A percentile compares a stretch with the other conserved stretches of the same genome.
These are phyloP conservation scores for Melocanna baccifera DNA, from an alignment of 176 grass and related monocot species.

Conservation along the genomic window DNA sequence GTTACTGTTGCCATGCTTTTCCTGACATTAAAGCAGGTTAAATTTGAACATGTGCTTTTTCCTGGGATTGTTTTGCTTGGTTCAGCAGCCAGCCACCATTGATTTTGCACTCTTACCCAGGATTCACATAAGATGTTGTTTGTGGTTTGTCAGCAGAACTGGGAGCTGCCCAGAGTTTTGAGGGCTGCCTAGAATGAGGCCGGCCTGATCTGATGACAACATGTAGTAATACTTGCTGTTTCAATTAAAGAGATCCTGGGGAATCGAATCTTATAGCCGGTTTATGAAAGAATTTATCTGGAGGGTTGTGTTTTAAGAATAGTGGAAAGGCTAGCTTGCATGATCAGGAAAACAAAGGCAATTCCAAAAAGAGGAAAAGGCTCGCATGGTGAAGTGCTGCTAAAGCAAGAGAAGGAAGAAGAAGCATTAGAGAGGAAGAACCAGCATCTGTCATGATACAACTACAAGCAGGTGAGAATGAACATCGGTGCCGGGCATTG, in stretches of 20 bases:
- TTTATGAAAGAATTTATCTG: background rate
- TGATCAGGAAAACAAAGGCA: background rate
- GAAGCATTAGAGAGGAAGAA: too few relatives aligned
- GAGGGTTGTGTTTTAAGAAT: background rate
- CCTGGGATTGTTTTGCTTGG: background rate
- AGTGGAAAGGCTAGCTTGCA: background rate
- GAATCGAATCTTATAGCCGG: background rate
- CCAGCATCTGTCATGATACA: background rate
- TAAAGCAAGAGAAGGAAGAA: background rate
- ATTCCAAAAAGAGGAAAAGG: background rate
- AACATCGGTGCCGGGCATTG: background rate
- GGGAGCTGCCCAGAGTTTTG: background rate
- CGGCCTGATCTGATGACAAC: background rate
- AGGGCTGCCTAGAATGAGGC: background rate
- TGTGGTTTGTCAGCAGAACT: background rate
- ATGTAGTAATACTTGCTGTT: background rate
- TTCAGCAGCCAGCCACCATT: background rate
- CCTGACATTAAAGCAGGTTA: background rate
- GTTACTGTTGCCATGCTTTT: background rate
- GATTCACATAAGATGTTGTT: background rate
- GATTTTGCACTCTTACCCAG: background rate
- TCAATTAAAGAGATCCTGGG: background rate
- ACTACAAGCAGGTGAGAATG: background rate
- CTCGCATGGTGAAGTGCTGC: background rate
- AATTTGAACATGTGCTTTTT: background rate